Base-by-base conservation (phyloP, 1,139 yeast species). In the Trichomonascaceae sp. region DNA sequence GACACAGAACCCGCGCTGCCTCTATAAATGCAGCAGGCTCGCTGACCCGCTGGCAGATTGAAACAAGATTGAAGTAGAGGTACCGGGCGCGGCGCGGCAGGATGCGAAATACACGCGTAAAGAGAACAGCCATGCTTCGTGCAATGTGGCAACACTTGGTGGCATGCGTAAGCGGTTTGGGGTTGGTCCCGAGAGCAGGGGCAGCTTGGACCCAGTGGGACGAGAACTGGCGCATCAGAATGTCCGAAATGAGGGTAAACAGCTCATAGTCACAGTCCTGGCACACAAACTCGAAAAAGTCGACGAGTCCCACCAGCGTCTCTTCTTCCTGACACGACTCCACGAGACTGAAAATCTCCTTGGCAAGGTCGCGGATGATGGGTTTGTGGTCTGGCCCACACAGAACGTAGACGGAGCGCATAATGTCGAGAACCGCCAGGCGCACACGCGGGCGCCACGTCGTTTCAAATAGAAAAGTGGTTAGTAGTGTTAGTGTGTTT, bases 1-100 rank as follows among this genome's bases (percentile, higher is more conserved):
- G 60, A 13, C 69, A 59, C 36, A 79, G 54, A 14, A 73, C 59
- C 34, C 77, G 65, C 14, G 76, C 64, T 2, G 74, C 58, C 3
- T 67, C 60, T 18, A 76, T 52, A 35, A 74, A 59, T 1, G 69
- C 47, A 3, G 37, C 38, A 2, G 52, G 46, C 15, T 43, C 38
- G 4, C 38, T 20, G 23, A 35, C 15, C 13, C 39, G 30, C 28
- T 43, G 46, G 28, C 50, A 43, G 16, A 50, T 45, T 3, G 39
- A 34, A 3, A 50, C 40, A 27, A 52, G 37, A 16, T 40, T 37
- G 37, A 40, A 39, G 32, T 49, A 52, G 5, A 44, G 34, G 20
- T 68, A 36, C 51, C 51, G 41, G 2, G 57, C 47, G 29, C 60
- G 52, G 29, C 54, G 50, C 3, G 48, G 43, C 13, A 53, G 54